These are phyloP conservation scores for Ananas comosus DNA, from an alignment of 176 grass and related monocot species.

Conservation along the genomic window DNA sequence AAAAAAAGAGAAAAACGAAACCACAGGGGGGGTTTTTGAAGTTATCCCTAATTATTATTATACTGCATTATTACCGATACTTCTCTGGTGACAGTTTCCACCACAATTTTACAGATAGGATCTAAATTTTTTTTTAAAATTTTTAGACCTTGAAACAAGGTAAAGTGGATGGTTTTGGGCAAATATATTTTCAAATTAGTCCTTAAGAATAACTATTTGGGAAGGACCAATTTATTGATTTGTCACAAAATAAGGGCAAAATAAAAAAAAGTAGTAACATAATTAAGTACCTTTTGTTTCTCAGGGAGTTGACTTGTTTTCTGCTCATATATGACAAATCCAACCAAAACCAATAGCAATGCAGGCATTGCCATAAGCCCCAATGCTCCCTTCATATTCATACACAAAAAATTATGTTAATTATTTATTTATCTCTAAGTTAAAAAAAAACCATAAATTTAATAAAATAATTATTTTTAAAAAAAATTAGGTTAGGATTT, in stretches of 20 bases:
- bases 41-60: too few species aligned
- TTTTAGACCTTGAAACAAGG: neutral
- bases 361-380: conserved; percentile 62
- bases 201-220: neutral
- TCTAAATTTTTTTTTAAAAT: neutral
- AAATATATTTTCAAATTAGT: neutral
- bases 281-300: conserved; percentile 70
- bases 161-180: too few species aligned
- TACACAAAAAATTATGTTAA: too few species aligned
- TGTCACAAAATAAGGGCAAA: neutral
- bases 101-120: neutral
- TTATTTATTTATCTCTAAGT: too few species aligned
- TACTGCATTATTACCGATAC: neutral
- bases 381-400: conserved; percentile 51
- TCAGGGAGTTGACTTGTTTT: conserved; percentile 36
- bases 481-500: too few species aligned
- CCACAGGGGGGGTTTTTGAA: too few species aligned
- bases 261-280: conserved; percentile 1
- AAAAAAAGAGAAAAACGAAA: too few species aligned
- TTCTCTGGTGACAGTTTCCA: neutral
- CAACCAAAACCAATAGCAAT: conserved; percentile 46
- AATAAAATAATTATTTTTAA: too few species aligned
- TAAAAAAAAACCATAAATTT: too few species aligned
- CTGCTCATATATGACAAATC: conserved; percentile 61
- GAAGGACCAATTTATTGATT: neutral